Base-by-base conservation (phyloP, 371 early-diverging fungal species). In the Spraguea lophii region DNA sequence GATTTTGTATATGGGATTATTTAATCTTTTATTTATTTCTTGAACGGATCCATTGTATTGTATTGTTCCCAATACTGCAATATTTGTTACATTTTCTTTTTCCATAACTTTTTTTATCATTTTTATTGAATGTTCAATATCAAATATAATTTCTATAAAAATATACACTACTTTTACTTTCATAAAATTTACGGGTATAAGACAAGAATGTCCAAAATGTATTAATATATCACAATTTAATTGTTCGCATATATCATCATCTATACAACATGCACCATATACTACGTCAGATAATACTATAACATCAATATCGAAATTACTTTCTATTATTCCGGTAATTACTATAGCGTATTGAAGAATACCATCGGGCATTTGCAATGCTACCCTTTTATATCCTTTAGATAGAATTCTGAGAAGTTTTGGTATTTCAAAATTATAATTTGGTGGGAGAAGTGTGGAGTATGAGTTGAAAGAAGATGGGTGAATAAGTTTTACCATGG, bases 201-300 rank as follows among this genome's bases (percentile, higher is more conserved):
- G 70, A 70, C 98, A 98, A 45, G 85, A 84, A 70, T 98, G 98
- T 0, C 94, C 98, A 62, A 91, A 98, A 67, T 98, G 98, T 13
- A 98, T 77, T 68, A 98, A 73, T 57, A 90, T 85, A 67, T 98
- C 95, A 66, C 90, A 89, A 0, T 81, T 85, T 2, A 91, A 72
- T 1, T 83, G 83, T 22, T 77, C 73, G 0, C 90, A 89, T 0
- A 88, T 86, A 60, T 76, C 86, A 62, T 94, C 95, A 69, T 98
- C 98, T 23, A 98, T 76, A 69, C 98, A 98, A 68, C 98, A 98
- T 12, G 94, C 98, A 22, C 98, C 98, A 65, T 98, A 98, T 0
- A 95, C 94, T 1, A 98, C 98, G 72, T 98, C 95, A 16, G 87
- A 88, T 83, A 97, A 87, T 35, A 94, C 81, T 17, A 89, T 73